These are phyloP conservation scores for Canavalia ensiformis DNA, from an alignment of 306 rosid genomes.

Conservation along the genomic window DNA sequence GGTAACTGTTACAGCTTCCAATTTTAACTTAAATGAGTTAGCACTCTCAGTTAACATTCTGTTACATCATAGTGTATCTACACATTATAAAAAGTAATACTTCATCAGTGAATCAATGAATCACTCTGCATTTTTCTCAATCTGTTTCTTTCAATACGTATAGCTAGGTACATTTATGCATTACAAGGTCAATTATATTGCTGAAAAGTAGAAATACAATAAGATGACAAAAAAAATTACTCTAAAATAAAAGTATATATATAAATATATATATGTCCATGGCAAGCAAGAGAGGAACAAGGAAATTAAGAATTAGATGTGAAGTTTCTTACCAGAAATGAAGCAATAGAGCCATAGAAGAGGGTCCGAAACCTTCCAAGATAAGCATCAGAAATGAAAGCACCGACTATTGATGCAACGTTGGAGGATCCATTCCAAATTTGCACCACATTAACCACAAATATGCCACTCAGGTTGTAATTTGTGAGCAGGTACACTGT, in stretches of 20 bases:
- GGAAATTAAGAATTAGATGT: neutral
- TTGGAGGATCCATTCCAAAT: conserved; percentile 84
- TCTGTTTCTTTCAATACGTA: neutral
- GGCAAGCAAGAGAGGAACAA: neutral
- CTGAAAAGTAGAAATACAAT: neutral
- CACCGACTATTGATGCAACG: conserved; percentile 70
- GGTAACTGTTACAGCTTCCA: neutral
- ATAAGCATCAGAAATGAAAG: conserved; percentile 81
- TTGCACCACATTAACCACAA: conserved; percentile 68
- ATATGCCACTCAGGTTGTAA: conserved; percentile 67
- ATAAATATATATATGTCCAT: neutral
- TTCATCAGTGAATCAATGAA: neutral
- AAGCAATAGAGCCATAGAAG: conserved; percentile 66
- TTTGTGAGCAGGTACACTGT: conserved; percentile 61
- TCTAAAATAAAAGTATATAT: neutral
- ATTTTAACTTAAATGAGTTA: neutral
- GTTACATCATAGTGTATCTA: neutral
- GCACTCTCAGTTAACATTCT: neutral
- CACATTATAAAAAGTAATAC: neutral
- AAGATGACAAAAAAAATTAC: neutral
- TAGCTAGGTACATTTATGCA: neutral
- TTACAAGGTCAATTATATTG: neutral
- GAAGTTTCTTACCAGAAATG: conserved; percentile 73
- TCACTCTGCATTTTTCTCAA: neutral
- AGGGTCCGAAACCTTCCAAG: conserved; percentile 81